A percentile compares a stretch with the other conserved stretches of the same genome.
Evolutionary conservation across 2,329 filamentous ascomycete species (phyloP).

Genomic region (Hymenoscyphus scutula): DNA sequence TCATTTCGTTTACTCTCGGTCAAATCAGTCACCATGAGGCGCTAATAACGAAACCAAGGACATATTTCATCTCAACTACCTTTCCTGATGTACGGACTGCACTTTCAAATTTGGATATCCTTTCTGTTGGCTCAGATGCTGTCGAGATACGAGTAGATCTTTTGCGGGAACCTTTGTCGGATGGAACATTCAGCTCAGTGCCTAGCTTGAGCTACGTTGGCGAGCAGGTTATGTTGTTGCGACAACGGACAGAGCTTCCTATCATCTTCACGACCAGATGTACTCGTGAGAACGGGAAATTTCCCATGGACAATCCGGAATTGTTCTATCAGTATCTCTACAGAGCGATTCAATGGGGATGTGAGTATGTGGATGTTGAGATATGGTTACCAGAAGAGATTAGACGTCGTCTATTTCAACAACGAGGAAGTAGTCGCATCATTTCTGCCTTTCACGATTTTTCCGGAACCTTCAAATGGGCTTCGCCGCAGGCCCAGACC

Average conservation of each 20-base stretch:
- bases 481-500: conserved; percentile 66
- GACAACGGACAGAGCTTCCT: conserved; percentile 82
- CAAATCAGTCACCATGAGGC: conserved; percentile 77
- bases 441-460: conserved; percentile 94
- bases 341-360: conserved; percentile 82
- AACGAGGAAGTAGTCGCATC: conserved; percentile 75
- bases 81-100: conserved; percentile 83
- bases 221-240: conserved; percentile 79
- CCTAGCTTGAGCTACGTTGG: conserved; percentile 82
- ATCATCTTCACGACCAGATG: conserved; percentile 87
- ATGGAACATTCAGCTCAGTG: conserved; percentile 61
- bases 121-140: conserved; percentile 82
- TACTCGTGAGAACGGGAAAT: conserved; percentile 76
- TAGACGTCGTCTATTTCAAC: conserved; percentile 62
- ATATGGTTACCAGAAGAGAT: conserved; percentile 81
- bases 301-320: conserved; percentile 76
- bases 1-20: conserved; percentile 75
- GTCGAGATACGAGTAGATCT: conserved; percentile 84
- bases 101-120: conserved; percentile 79
- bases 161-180: conserved; percentile 65
- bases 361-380: conserved; percentile 88
- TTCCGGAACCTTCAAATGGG: conserved; percentile 81
- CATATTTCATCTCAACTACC: conserved; percentile 83
- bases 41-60: conserved; percentile 72
- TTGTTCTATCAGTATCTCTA: conserved; percentile 79